phyloP scores from a whole-genome alignment of 148 eudicot species.

The Mesembryanthemum crystallinum region DNA sequence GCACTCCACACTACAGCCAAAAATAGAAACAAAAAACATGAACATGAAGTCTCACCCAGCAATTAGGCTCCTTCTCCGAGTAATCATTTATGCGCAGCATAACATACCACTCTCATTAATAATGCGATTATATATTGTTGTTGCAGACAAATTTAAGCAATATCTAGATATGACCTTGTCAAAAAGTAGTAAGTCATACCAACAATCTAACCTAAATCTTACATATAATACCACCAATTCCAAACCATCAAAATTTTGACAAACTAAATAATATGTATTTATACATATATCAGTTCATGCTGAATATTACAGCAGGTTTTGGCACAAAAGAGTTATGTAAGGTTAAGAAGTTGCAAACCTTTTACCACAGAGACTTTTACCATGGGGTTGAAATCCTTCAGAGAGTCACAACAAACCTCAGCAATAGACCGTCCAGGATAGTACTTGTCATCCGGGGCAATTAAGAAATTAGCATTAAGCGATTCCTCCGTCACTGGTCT shows the following conservation, averaged over 20 bases:
- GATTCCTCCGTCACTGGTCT: slow-evolving; percentile 65
- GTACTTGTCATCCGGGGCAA: slow-evolving; percentile 46
- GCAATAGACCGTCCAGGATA: slow-evolving; percentile 58
- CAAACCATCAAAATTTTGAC: neutral
- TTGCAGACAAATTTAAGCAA: neutral
- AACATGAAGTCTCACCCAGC: too few relatives aligned
- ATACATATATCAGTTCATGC: neutral
- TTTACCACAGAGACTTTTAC: slow-evolving; percentile 81
- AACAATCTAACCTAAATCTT: neutral
- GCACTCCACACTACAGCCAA: too few relatives aligned
- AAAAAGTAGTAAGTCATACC: neutral
- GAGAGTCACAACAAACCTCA: slow-evolving; percentile 76
- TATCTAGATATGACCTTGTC: neutral
- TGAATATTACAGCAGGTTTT: too few relatives aligned
- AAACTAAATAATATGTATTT: neutral
- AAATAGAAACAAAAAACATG: too few relatives aligned
- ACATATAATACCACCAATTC: neutral
- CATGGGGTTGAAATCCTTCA: slow-evolving; percentile 95
- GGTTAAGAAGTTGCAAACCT: slow-evolving; percentile 38
- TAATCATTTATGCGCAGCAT: too few relatives aligned
- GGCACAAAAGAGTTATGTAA: neutral
- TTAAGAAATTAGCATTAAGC: slow-evolving; percentile 66
- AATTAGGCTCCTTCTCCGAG: too few relatives aligned
- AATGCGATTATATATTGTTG: neutral
- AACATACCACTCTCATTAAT: neutral